Evolutionary conservation across 2,329 filamentous ascomycete genomes (phyloP).

Genomic region (Coniochaeta prunicola): DNA sequence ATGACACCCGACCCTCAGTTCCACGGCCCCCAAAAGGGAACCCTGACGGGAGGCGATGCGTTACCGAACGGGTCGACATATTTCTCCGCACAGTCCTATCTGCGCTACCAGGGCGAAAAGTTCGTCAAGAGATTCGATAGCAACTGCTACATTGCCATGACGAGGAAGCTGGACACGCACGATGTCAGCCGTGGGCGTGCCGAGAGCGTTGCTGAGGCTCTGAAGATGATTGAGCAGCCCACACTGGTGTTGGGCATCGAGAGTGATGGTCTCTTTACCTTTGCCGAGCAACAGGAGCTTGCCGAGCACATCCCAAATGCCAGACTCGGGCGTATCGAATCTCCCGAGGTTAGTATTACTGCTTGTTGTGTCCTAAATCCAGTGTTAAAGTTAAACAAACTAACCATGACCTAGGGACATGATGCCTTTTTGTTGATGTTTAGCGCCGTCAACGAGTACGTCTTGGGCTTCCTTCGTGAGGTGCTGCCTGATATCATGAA

Average conservation of each 20-base stretch:
- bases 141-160: constrained; percentile 99
- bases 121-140: constrained; percentile 96
- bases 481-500: constrained; percentile 85
- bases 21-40: constrained; percentile 51
- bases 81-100: constrained; percentile 95
- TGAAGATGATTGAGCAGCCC: constrained; percentile 80
- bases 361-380: background rate
- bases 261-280: constrained; percentile 92
- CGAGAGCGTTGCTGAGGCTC: constrained; percentile 61
- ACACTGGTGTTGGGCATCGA: constrained; percentile 90
- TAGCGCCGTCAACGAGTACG: constrained; percentile 78
- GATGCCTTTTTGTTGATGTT: constrained; percentile 96
- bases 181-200: constrained; percentile 78
- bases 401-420: constrained; percentile 50
- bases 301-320: constrained; percentile 74
- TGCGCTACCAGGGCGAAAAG: constrained; percentile 92
- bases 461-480: constrained; percentile 75
- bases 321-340: constrained; percentile 79
- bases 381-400: background rate
- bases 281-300: constrained; percentile 90
- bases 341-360: constrained; percentile 51
- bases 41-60: constrained; percentile 42
- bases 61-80: constrained; percentile 62
- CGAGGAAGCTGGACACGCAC: constrained; percentile 94
- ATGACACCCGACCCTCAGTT: constrained; percentile 56